Evolutionary conservation across 371 early-diverging fungal genomes (phyloP).

Genomic region (Chytridium lagenaria): DNA sequence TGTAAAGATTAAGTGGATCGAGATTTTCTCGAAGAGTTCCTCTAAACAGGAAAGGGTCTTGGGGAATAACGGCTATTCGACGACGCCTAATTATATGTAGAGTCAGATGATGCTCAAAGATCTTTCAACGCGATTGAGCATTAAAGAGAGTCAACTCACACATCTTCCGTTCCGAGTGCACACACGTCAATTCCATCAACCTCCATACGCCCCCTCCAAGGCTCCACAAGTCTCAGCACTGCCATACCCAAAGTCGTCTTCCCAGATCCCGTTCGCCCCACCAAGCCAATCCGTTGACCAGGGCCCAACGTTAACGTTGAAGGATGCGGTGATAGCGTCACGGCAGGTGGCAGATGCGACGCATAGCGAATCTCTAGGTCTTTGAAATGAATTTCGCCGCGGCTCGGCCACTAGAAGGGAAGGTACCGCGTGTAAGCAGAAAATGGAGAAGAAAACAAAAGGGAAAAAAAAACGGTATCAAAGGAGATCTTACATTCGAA

Average conservation of each 20-base stretch:
- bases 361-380: conserved; percentile 31
- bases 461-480: too few species aligned
- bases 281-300: conserved; percentile 82
- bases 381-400: conserved; percentile 59
- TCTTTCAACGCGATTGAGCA: not conserved
- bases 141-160: conserved; percentile 36
- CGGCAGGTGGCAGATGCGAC: conserved; percentile 26
- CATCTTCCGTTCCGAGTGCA: conserved; percentile 36
- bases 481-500: conserved; percentile 42
- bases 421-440: not conserved
- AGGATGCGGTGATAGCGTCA: conserved; percentile 57
- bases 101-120: too few species aligned
- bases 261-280: conserved; percentile 70
- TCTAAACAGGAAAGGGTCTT: conserved; percentile 49
- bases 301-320: conserved; percentile 36
- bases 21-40: conserved; percentile 47
- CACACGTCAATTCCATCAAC: conserved; percentile 47
- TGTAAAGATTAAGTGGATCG: conserved; percentile 65
- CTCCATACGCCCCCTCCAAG: conserved; percentile 45
- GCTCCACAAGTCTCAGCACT: conserved; percentile 56
- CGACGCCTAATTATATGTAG: conserved; percentile 48
- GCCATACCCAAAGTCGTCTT: conserved; percentile 57
- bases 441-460: conserved; percentile 32
- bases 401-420: conserved; percentile 57
- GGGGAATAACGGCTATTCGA: conserved; percentile 28